Conservation (phyloP, 164 flowering plant species). For the Brasenia schreberi region DNA sequence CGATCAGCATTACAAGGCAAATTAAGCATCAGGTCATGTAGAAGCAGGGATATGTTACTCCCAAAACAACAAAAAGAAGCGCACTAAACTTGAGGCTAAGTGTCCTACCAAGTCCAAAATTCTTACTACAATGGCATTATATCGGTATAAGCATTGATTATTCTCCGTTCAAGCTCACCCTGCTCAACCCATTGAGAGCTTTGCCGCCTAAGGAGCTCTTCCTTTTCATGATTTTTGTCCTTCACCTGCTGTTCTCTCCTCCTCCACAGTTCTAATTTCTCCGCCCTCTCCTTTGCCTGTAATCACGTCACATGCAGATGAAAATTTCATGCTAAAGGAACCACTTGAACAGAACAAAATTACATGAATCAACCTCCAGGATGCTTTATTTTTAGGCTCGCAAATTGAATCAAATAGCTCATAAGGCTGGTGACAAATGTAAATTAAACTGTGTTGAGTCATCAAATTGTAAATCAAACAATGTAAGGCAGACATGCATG, state of each 20-base stretch:
- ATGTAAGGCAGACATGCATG: too few species aligned
- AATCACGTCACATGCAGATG: background rate
- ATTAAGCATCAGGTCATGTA: too few species aligned
- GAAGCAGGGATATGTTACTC: too few species aligned
- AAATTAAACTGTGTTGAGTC: too few species aligned
- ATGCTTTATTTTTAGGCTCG: too few species aligned
- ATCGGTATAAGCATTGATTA: slow-evolving; percentile 23
- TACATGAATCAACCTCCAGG: background rate
- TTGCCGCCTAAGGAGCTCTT: slow-evolving; percentile 35
- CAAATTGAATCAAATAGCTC: background rate
- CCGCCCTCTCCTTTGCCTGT: slow-evolving; percentile 65
- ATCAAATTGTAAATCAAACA: too few species aligned
- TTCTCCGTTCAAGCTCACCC: slow-evolving; percentile 26
- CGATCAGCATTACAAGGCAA: too few species aligned
- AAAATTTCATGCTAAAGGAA: background rate
- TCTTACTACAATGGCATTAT: slow-evolving; percentile 10
- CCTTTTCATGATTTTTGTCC: slow-evolving; percentile 41
- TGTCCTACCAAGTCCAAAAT: too few species aligned
- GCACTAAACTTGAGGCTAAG: too few species aligned
- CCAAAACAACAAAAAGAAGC: too few species aligned
- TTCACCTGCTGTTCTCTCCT: slow-evolving; percentile 29
- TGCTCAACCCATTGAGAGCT: slow-evolving; percentile 71
- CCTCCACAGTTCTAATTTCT: slow-evolving; percentile 61
- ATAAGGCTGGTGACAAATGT: background rate
- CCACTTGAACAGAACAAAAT: background rate